Evolutionary conservation across 768 basidiomycete genomes (phyloP), one percentile per base, ranked within the genome.

Genomic region (Termitomyces sp.): DNA sequence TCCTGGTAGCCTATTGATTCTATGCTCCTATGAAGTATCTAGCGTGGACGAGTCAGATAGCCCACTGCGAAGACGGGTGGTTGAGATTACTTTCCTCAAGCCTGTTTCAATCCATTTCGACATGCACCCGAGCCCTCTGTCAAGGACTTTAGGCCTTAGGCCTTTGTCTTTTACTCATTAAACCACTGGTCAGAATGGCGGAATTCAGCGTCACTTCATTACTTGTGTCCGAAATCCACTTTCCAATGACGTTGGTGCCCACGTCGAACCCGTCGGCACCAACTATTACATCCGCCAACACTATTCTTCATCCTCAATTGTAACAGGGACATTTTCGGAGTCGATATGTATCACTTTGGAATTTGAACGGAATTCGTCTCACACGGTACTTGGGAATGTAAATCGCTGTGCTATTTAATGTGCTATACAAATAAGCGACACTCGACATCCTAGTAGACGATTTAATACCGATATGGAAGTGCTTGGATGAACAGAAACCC

Each of bases 181-280:
- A 49, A 34, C n/a, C n/a, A n/a, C 65, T 63, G 13, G 65, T 66
- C 42, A 75, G 73, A 18, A 78, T 60, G 3, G 67, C 66, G 55
- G 73, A 73, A 14, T 72, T 69, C 3, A 75, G 55, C 13, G 69
- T 67, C 13, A 74, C 48, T 27, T 65, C 67, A 49, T 71, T 69
- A 30, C 50, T 60, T 24, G 49, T 67, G 62, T 67, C 68, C n/a
- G 55, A 56, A 42, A 67, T 50, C 42, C 62, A 48, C 22, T 68
- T 60, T n/a, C 68, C 71, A 14, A 70, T 63, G 6, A 77, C 70
- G 8, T 63, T 62, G 6, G 65, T 64, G 36, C 79, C 72, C n/a
- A 76, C 83, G 16, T 71, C 66, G 43, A 72, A 72, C 6, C 87
- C 86, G 66, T 87, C 86, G 4, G 86, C 86, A 33, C 82, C 85